phyloP scores from a whole-genome alignment of 2,329 filamentous ascomycete genomes.

The Fusarium irregulare region DNA sequence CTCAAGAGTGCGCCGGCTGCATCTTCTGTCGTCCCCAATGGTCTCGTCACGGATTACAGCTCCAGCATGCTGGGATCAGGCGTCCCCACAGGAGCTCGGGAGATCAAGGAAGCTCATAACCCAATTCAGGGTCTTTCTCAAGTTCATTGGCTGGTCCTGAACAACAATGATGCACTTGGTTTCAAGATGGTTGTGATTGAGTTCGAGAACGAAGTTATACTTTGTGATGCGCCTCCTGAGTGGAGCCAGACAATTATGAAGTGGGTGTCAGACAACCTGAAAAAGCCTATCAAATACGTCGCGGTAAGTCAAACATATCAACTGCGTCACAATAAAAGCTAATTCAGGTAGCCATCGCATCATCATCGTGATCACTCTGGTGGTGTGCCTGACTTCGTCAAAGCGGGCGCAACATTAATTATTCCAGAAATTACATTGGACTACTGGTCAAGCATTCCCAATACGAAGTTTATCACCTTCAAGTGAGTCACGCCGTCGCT shows the following conservation, averaged over 20 bases:
- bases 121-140: neutral
- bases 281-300: constrained; percentile 18
- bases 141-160: constrained; percentile 25
- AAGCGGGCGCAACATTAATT: constrained; percentile 7
- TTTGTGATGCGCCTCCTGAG: constrained; percentile 24
- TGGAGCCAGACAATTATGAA: constrained; percentile 9
- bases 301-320: constrained; percentile 1
- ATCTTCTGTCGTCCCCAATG: neutral
- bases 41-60: constrained; percentile 27
- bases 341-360: constrained; percentile 11
- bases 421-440: constrained; percentile 14
- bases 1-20: neutral
- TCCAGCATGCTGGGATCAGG: constrained; percentile 25
- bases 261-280: constrained; percentile 17
- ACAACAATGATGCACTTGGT: constrained; percentile 5
- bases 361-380: constrained; percentile 32
- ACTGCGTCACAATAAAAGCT: fast-evolving
- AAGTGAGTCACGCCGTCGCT: constrained; percentile 10
- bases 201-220: constrained; percentile 28
- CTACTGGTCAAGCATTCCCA: constrained; percentile 24
- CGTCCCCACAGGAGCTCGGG: neutral
- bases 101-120: neutral
- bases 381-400: constrained; percentile 12
- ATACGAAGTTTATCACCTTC: constrained; percentile 15
- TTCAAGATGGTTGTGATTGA: constrained; percentile 32